Base-by-base conservation (phyloP, 1,284 basidiomycete genomes). In the Phaffia rhodozyma region DNA sequence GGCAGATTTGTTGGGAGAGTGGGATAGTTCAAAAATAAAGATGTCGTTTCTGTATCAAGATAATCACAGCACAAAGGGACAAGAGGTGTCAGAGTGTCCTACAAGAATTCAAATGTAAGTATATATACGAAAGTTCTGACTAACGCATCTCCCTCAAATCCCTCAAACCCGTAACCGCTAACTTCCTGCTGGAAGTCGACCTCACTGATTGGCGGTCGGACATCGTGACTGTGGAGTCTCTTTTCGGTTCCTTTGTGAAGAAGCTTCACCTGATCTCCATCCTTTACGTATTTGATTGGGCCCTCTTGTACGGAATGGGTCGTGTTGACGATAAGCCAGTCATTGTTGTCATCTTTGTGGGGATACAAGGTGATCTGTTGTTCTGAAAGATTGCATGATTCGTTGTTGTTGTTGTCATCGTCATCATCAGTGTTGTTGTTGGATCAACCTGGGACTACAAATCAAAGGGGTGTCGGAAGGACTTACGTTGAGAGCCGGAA, bases 111-210 rank as follows among this genome's bases (percentile, higher is more conserved):
- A n/a, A 50, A 48, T 27, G 52, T 48, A 32, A 38, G 38, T 47
- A n/a, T 7, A n/a, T 20, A 48, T 4, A 13, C 13, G 27, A 18
- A 43, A 58, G 16, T 20, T 11, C 11, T 25, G 25, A 54, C 64
- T 55, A 21, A 66, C 64, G 64, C 66, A 48, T 67, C 66, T 20
- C 91, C 91, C 0, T 75, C 74, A 71, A 86, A 96, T n/a, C 85
- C 86, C 1, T 84, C 78, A 78, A 89, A 86, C 3, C 96, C 96
- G 71, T 99, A 99, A 0, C 80, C 91, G 1, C 92, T 94, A 0
- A 97, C 93, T 74, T 99, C 96, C 72, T 97, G 94, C 79, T 98
- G 96, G 80, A 97, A 99, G 70, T 99, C 96, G 61, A 96, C 91
- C 66, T 98, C 94, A 56, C 89, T 92, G n/a, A 98, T 85, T 20